Evolutionary conservation across 768 basidiomycete species (phyloP).

Genomic region (Tulasnella sp.): DNA sequence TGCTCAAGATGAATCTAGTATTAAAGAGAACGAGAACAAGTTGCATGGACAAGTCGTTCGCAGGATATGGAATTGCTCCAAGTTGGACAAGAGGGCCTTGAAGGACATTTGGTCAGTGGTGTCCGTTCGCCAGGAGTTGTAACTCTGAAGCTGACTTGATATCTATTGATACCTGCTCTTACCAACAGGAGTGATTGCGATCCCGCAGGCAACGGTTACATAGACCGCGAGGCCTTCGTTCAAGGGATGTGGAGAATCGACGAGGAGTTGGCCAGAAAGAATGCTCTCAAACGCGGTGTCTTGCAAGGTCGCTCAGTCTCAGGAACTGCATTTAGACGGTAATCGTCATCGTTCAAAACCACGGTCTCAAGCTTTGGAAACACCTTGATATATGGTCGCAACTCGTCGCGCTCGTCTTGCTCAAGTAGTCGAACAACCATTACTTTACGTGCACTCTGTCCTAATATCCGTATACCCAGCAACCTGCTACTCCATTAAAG

Average conservation of each 20-base stretch:
- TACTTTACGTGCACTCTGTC: background rate
- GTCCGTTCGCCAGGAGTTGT: background rate
- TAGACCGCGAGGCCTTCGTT: slow-evolving; percentile 59
- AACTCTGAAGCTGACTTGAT: background rate
- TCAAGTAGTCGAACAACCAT: background rate
- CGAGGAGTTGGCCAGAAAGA: slow-evolving; percentile 61
- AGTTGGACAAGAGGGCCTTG: slow-evolving; percentile 46
- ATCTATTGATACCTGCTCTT: background rate
- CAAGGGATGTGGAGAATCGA: slow-evolving; percentile 83
- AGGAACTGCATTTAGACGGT: background rate
- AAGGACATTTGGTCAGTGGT: slow-evolving; percentile 55
- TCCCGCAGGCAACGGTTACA: slow-evolving; percentile 43
- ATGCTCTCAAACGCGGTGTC: background rate
- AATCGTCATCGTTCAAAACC: background rate
- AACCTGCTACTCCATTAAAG: background rate
- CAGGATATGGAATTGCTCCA: slow-evolving; percentile 55
- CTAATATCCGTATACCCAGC: background rate
- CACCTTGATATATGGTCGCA: background rate
- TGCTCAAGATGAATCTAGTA: slow-evolving; percentile 20
- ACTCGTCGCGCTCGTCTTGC: background rate
- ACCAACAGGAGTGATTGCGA: slow-evolving; percentile 64
- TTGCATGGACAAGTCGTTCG: slow-evolving; percentile 52
- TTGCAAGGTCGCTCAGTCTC: background rate
- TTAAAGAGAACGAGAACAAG: slow-evolving; percentile 30
- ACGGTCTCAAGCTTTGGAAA: background rate